Base-by-base conservation (phyloP, 768 basidiomycete species). In the Russula olivacea region DNA sequence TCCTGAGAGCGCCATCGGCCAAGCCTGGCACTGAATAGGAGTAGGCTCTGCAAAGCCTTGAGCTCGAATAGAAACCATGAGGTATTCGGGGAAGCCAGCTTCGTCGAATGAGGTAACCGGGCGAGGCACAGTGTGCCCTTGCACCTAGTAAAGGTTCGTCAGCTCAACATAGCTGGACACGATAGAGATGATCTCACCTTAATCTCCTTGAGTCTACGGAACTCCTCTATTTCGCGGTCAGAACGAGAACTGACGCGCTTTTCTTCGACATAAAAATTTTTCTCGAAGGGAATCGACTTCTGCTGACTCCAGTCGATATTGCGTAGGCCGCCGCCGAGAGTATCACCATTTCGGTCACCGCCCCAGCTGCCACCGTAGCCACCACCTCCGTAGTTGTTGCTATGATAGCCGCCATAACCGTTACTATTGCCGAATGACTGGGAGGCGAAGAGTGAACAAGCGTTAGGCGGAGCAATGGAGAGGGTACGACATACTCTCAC, bases 1-100 rank as follows among this genome's bases (percentile, higher is more conserved):
- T 59, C 96, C 96, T 54, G 83, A 92, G 32, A 98, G 79, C 3
- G 97, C 96, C 94, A 98, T 98, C 0, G 97, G 97, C 97, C 97
- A 99, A 19, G 95, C 90, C 74, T 99, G 97, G 72, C 96, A 97
- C 72, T 99, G 97, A 71, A 99, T 98, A 54, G 97, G 88, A 8
- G 96, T 94, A 0, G 97, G 97, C 1, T 81, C 73, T 32, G 85
- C 75, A 77, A 99, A 99, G 36, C 97, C 97, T 77, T 97, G 93
- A 11, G 92, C 91, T 63, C 83, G 88, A 74, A 99, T 95, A 55
- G 96, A 91, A 57, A 84, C 77, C 87, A 98, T 86, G 64, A 99
- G 83, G 75, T 98, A 98, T 69, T 96, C 93, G 11, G 97, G 97
- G 77, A 98, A 98, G 54, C 89, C 94, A 69, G 86, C 85, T 77